phyloP scores from a whole-genome alignment of 768 basidiomycete species.

The Lactarius psammicola region DNA sequence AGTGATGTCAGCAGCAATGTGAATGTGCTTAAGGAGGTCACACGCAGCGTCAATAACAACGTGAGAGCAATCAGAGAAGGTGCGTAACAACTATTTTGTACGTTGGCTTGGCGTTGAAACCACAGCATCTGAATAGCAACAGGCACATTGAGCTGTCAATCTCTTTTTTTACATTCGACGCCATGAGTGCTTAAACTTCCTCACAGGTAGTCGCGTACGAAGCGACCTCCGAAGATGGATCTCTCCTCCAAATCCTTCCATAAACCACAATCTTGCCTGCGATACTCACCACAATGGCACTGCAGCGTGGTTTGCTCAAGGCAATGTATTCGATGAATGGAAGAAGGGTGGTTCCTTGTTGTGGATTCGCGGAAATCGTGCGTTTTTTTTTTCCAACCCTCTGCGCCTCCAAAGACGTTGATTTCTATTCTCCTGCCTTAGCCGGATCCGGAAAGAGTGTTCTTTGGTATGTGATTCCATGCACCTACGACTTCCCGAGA shows the following conservation, averaged over 20 bases:
- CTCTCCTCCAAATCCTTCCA: constrained; percentile 9
- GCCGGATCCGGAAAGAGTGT: constrained; percentile 12
- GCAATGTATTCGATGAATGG: constrained; percentile 1
- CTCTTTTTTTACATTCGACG: too few relatives aligned
- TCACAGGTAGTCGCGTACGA: background rate
- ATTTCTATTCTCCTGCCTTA: background rate
- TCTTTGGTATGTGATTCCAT: constrained; percentile 1
- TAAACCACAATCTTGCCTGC: constrained; percentile 8
- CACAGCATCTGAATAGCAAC: background rate
- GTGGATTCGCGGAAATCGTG: constrained; percentile 20
- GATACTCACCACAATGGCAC: background rate
- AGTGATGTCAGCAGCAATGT: background rate
- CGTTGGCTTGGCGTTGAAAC: background rate
- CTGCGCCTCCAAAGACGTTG: background rate
- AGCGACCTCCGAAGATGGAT: background rate
- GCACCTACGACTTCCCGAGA: background rate
- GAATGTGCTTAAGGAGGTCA: too few relatives aligned
- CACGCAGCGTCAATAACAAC: background rate
- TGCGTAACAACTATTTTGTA: background rate
- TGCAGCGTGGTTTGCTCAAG: constrained; percentile 3
- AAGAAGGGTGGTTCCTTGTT: background rate
- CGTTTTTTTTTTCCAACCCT: background rate
- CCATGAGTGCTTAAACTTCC: background rate
- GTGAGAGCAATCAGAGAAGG: background rate
- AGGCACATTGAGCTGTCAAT: background rate